Percentiles rank a stretch among this genome's conserved stretches.
Evolutionary conservation across 2,329 filamentous ascomycete genomes (phyloP).

Genomic region (Fusarium sambucinum): DNA sequence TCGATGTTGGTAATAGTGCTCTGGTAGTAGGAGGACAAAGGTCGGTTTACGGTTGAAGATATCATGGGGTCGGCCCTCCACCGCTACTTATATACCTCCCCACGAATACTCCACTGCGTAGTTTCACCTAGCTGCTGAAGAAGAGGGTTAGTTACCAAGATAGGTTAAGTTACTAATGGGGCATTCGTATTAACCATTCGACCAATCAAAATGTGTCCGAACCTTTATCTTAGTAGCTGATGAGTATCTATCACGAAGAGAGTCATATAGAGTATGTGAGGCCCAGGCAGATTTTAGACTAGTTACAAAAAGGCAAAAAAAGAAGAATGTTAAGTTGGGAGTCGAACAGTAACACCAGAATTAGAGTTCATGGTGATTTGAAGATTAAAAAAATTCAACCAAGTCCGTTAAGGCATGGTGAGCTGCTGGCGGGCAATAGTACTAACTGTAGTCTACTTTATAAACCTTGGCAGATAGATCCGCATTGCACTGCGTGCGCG

Average conservation of each 20-base stretch:
- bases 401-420: not conserved
- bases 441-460: too few relatives aligned
- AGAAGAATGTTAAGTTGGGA: too few relatives aligned
- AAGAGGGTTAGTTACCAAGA: not conserved
- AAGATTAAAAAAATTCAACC: not conserved
- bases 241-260: not conserved
- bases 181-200: not conserved
- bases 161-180: not conserved
- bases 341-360: not conserved
- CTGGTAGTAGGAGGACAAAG: not conserved
- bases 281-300: too few relatives aligned
- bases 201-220: not conserved
- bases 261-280: not conserved
- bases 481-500: too few relatives aligned
- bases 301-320: too few relatives aligned
- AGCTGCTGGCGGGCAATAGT: not conserved
- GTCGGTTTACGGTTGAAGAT: not conserved
- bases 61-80: not conserved
- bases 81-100: not conserved
- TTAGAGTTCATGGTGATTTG: not conserved
- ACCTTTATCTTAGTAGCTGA: not conserved
- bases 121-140: not conserved
- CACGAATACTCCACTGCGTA: not conserved
- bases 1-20: too few relatives aligned
- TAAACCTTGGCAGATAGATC: too few relatives aligned